phyloP scores from a whole-genome alignment of 345 rosid genomes.

The Sonneratia alba region DNA sequence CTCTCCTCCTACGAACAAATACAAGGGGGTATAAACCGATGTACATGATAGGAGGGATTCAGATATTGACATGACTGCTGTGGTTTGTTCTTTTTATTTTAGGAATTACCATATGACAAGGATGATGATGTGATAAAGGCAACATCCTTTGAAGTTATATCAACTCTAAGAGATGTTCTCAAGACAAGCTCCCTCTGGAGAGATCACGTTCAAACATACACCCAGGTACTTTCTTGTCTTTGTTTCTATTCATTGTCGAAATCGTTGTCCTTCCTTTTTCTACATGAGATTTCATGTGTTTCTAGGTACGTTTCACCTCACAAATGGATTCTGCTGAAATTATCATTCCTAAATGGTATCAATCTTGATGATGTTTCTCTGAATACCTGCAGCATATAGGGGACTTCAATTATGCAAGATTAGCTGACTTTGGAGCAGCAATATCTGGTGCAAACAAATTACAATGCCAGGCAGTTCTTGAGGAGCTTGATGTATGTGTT shows the following conservation, averaged over 20 bases:
- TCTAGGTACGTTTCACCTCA: too few species aligned
- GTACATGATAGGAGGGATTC: too few species aligned
- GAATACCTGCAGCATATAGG: constrained; percentile 83
- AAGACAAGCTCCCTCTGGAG: constrained; percentile 87
- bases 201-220: constrained; percentile 90
- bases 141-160: constrained; percentile 88
- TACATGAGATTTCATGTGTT: background rate
- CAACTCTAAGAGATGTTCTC: constrained; percentile 83
- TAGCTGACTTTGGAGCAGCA: constrained; percentile 99
- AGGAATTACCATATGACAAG: constrained; percentile 85
- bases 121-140: constrained; percentile 95
- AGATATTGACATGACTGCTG: background rate
- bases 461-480: constrained; percentile 87
- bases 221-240: constrained; percentile 42
- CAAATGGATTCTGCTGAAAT: background rate
- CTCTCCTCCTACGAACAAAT: background rate
- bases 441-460: constrained; percentile 88
- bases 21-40: background rate
- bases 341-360: background rate
- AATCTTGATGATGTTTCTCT: background rate
- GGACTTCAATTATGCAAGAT: constrained; percentile 74
- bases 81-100: constrained; percentile 12
- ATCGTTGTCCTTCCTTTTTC: background rate
- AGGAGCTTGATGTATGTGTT: constrained; percentile 89
- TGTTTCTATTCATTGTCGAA: background rate